phyloP scores from a whole-genome alignment of 1,139 yeast species.

The Candida tropicalis region DNA sequence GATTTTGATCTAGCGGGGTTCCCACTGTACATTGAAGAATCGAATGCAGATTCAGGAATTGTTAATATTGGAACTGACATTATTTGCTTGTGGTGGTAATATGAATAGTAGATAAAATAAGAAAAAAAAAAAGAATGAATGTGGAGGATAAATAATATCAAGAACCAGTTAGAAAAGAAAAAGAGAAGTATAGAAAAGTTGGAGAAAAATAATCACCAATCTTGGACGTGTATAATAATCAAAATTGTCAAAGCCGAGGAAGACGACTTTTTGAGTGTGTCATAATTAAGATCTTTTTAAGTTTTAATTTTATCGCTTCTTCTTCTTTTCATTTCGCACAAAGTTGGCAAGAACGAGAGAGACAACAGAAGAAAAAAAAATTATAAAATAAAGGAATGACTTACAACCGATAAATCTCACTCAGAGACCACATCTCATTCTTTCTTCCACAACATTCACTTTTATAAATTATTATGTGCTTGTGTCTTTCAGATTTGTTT shows the following conservation, averaged over 20 bases:
- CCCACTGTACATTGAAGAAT: constrained; percentile 28
- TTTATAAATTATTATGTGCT: constrained; percentile 16
- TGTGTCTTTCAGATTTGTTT: constrained; percentile 49
- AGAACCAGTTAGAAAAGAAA: not conserved
- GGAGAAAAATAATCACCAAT: not conserved
- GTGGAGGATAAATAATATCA: not conserved
- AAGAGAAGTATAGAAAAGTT: not conserved
- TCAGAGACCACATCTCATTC: no score
- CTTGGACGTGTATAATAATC: not conserved
- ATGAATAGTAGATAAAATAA: no score
- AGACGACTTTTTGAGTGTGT: no score
- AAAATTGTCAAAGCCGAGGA: not conserved
- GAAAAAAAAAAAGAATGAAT: no score
- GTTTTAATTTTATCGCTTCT: no score
- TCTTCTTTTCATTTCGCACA: no score
- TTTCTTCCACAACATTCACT: no score
- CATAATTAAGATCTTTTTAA: no score
- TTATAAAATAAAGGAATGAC: constrained; percentile 1
- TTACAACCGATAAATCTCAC: not conserved
- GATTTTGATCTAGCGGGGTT: constrained; percentile 26
- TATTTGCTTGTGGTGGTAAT: not conserved
- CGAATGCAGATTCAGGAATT: constrained; percentile 48
- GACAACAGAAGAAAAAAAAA: not conserved
- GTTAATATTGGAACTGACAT: constrained; percentile 38
- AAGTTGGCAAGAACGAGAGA: not conserved